These are phyloP conservation scores for Cyclotella baltica DNA, from an alignment of 108 stramenopile species.

Conservation along the genomic window DNA sequence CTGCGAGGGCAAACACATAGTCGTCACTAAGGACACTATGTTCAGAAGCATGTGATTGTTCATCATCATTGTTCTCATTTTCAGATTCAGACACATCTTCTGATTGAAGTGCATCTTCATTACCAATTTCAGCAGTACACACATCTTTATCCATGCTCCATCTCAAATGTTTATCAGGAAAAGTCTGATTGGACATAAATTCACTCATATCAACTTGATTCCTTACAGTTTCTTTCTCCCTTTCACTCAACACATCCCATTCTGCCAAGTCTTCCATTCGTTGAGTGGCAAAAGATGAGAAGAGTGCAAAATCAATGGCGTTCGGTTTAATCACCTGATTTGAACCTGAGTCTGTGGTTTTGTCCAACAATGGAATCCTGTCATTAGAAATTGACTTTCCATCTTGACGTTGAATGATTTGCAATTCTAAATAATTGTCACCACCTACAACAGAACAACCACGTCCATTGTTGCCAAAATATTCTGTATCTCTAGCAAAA, in stretches of 20 bases:
- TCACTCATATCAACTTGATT: slow-evolving; percentile 34
- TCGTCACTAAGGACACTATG: slow-evolving; percentile 77
- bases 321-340: slow-evolving; percentile 17
- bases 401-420: slow-evolving; percentile 69
- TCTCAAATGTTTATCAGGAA: slow-evolving; percentile 67
- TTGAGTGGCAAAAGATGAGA: slow-evolving; percentile 69
- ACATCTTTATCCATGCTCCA: slow-evolving; percentile 67
- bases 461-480: background rate
- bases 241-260: slow-evolving; percentile 54
- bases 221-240: slow-evolving; percentile 34
- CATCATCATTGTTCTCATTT: too few species aligned
- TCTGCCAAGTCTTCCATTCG: slow-evolving; percentile 77
- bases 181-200: slow-evolving; percentile 29
- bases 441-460: slow-evolving; percentile 32
- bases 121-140: slow-evolving; percentile 29
- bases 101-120: slow-evolving; percentile 1
- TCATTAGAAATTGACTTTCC: slow-evolving; percentile 55
- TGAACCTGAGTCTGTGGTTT: background rate
- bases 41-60: slow-evolving; percentile 37
- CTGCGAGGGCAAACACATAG: slow-evolving; percentile 65
- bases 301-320: slow-evolving; percentile 50
- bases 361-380: slow-evolving; percentile 26
- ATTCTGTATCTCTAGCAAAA: slow-evolving; percentile 14
- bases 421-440: slow-evolving; percentile 70
- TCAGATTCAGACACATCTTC: slow-evolving; percentile 12